Evolutionary conservation across 306 rosid genomes (phyloP), one percentile per base, ranked within the genome.

Genomic region (Cucurbita pepo): DNA sequence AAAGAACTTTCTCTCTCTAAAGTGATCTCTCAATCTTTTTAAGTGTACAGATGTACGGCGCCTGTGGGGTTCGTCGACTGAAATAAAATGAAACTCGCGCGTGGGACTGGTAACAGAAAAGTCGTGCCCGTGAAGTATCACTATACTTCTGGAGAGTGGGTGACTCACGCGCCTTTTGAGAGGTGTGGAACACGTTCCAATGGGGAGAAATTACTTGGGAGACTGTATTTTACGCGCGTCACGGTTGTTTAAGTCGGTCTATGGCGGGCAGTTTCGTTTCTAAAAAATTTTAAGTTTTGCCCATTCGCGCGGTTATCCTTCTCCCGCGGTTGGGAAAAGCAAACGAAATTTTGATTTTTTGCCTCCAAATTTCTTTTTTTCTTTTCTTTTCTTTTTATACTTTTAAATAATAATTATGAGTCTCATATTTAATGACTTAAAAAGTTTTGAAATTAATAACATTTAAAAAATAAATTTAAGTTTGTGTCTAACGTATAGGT

Each of bases 1-100:
- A 30, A 36, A 36, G 2, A 16, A 44, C 57, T 73, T 66, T 52
- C 72, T 77, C 84, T 86, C 96, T 86, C 90, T 87, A 83, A 81
- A 83, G 78, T 54, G 56, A 52, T n/a, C 38, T 79, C 87, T 81
- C 82, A 69, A 36, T 64, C 76, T 56, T 77, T 65, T 75, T 52
- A 73, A 74, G 87, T 80, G 79, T 77, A 85, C 90, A 89, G 86
- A 81, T 89, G 95, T 82, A 89, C 95, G 95, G 88, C 87, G 71
- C 70, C 75, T 61, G 77, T 55, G 77, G 70, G 76, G 80, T 45
- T 44, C 22, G 73, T 79, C 88, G 85, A 22, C 76, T 71, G 72
- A 77, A 77, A 79, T 79, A 61, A 61, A 78, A 73, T 79, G 76
- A 54, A 79, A 52, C 79, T 10, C 76, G 84, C 45, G 88, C 90